These are phyloP conservation scores for Myriosclerotinia curreyana DNA, from an alignment of 2,329 filamentous ascomycete species.

Conservation along the genomic window DNA sequence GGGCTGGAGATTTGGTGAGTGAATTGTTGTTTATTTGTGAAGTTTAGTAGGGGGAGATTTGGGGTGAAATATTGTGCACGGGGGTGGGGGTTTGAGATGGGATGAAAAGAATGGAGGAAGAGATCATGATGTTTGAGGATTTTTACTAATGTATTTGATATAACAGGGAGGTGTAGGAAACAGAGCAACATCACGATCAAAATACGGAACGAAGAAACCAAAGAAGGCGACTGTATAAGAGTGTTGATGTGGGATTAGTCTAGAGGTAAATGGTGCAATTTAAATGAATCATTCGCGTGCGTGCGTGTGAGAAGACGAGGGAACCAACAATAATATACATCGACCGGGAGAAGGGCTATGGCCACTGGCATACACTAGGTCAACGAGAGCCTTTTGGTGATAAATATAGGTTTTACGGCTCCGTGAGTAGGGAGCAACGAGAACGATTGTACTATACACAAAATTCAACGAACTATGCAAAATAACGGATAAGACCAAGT, in stretches of 20 bases:
- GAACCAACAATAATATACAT: constrained; percentile 1
- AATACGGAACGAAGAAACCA: constrained; percentile 98
- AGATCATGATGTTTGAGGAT: not conserved
- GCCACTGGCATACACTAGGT: not conserved
- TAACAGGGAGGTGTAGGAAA: constrained; percentile 82
- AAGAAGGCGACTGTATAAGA: constrained; percentile 60
- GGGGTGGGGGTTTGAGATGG: not conserved
- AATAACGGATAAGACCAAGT: constrained; percentile 6
- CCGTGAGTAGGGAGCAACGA: not conserved
- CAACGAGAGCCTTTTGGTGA: not conserved
- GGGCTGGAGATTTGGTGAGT: constrained; percentile 87
- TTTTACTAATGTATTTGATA: constrained; percentile 34
- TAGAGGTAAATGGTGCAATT: not conserved
- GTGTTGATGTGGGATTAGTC: constrained; percentile 15
- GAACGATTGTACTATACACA: constrained; percentile 15
- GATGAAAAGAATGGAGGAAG: not conserved
- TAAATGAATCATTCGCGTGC: not conserved
- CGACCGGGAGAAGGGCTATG: not conserved
- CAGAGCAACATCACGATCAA: constrained; percentile 80
- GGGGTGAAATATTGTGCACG: not conserved
- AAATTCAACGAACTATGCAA: constrained; percentile 12
- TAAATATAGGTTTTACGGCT: not conserved
- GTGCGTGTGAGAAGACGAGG: not conserved
- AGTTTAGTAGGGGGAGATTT: not conserved
- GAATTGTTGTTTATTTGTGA: not conserved